phyloP scores from a whole-genome alignment of 306 rosid species.

The Ammopiptanthus mongolicus region DNA sequence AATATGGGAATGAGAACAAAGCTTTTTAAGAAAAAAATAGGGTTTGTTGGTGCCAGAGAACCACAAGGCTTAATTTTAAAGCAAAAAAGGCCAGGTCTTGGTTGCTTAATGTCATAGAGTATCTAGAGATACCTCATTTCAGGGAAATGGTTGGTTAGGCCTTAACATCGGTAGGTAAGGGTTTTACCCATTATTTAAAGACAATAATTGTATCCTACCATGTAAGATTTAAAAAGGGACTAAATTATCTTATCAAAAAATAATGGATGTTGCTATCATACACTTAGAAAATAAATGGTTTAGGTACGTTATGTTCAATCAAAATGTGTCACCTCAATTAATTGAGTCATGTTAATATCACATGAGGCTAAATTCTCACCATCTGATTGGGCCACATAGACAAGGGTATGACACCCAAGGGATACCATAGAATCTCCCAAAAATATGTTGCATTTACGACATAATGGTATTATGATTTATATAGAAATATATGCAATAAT shows the following conservation, averaged over 20 bases:
- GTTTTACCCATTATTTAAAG: conserved; percentile 22
- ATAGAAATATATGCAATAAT: not conserved
- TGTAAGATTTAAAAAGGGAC: conserved; percentile 1
- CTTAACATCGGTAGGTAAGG: conserved; percentile 65
- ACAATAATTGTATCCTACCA: not conserved
- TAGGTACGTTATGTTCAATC: too few relatives aligned
- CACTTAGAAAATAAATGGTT: too few relatives aligned
- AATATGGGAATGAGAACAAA: conserved; percentile 28
- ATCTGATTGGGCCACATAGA: too few relatives aligned
- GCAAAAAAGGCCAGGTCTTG: conserved; percentile 32
- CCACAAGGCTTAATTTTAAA: conserved; percentile 52
- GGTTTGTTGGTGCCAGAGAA: conserved; percentile 58
- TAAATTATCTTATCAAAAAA: not conserved
- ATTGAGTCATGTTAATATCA: too few relatives aligned
- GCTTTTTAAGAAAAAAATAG: conserved; percentile 20
- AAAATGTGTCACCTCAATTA: too few relatives aligned
- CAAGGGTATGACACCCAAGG: too few relatives aligned
- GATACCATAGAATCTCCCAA: too few relatives aligned
- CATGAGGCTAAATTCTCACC: too few relatives aligned
- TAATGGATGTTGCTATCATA: too few relatives aligned
- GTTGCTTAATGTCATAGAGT: conserved; percentile 44
- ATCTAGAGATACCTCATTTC: conserved; percentile 35
- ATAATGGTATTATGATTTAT: not conserved
- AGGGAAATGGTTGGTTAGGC: conserved; percentile 47
- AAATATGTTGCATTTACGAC: not conserved